Conservation (phyloP, 2,329 filamentous ascomycete species). For the Penicillium polonicum region DNA sequence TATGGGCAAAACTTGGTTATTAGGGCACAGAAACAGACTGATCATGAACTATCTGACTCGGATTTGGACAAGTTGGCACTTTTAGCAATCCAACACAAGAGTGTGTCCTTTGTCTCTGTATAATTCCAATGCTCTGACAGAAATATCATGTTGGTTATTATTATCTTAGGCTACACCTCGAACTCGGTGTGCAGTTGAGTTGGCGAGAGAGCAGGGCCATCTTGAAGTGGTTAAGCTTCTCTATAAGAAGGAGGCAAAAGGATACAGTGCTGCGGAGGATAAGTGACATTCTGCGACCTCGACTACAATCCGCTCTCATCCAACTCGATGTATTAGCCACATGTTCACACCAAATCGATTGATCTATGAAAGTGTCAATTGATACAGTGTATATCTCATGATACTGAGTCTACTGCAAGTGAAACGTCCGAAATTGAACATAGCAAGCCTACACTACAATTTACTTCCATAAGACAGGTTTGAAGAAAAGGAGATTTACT, state of each 20-base stretch:
- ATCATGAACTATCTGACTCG: neutral
- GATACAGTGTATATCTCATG: neutral
- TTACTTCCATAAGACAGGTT: neutral
- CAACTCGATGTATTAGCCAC: neutral
- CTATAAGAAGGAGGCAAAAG: neutral
- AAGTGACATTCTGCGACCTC: neutral
- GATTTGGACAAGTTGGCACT: conserved; percentile 10
- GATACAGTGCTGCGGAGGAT: neutral
- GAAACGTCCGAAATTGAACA: neutral
- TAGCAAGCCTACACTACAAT: neutral
- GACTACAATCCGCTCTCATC: neutral
- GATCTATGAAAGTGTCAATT: neutral
- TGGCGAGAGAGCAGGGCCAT: neutral
- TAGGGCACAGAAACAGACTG: neutral
- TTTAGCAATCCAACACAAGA: conserved; percentile 4
- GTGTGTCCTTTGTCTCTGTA: neutral
- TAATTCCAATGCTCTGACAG: neutral
- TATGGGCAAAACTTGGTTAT: conserved; percentile 4
- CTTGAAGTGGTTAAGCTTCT: neutral
- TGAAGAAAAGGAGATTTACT: conserved; percentile 15
- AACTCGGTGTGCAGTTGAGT: neutral
- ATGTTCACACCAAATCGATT: neutral
- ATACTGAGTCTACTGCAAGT: neutral
- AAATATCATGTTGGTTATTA: neutral
- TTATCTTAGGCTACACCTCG: neutral